These are phyloP conservation scores for Geotrichum fermentans DNA, from an alignment of 1,139 yeast genomes.

Conservation along the genomic window DNA sequence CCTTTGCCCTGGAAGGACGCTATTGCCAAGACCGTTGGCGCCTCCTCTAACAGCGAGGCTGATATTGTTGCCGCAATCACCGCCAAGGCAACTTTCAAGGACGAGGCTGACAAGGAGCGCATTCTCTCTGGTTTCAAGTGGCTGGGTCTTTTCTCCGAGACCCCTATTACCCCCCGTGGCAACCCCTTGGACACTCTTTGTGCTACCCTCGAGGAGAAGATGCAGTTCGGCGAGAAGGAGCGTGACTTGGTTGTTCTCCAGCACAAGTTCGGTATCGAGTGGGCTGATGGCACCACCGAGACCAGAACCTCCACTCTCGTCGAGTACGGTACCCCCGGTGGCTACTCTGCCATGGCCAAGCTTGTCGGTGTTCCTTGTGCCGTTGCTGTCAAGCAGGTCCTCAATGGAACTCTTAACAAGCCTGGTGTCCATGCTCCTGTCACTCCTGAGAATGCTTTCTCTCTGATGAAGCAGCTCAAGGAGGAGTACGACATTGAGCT, in stretches of 20 bases:
- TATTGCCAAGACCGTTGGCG: constrained; percentile 66
- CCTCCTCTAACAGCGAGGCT: constrained; percentile 60
- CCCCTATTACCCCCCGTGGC: constrained; percentile 76
- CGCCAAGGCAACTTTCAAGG: constrained; percentile 73
- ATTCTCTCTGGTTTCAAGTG: constrained; percentile 85
- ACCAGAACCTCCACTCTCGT: constrained; percentile 92
- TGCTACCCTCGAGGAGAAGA: constrained; percentile 89
- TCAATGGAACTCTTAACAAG: constrained; percentile 71
- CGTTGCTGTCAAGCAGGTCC: constrained; percentile 82
- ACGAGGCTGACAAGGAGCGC: constrained; percentile 76
- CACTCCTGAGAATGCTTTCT: constrained; percentile 81
- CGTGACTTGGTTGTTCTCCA: constrained; percentile 92
- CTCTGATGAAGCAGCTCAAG: constrained; percentile 86
- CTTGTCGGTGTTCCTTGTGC: constrained; percentile 98
- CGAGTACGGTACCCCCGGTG: constrained; percentile 88
- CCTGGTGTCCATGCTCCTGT: constrained; percentile 93
- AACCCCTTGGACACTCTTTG: constrained; percentile 94
- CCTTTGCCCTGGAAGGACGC: constrained; percentile 87
- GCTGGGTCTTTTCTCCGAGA: constrained; percentile 86
- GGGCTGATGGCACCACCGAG: constrained; percentile 89
- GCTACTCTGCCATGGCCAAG: constrained; percentile 98
- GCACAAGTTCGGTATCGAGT: constrained; percentile 95
- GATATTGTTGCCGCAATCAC: constrained; percentile 75
- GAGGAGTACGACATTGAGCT: constrained; percentile 83
- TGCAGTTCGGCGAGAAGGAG: constrained; percentile 95